Conservation (phyloP, 2,329 filamentous ascomycete genomes). For the Verticillium nonalfalfae region DNA sequence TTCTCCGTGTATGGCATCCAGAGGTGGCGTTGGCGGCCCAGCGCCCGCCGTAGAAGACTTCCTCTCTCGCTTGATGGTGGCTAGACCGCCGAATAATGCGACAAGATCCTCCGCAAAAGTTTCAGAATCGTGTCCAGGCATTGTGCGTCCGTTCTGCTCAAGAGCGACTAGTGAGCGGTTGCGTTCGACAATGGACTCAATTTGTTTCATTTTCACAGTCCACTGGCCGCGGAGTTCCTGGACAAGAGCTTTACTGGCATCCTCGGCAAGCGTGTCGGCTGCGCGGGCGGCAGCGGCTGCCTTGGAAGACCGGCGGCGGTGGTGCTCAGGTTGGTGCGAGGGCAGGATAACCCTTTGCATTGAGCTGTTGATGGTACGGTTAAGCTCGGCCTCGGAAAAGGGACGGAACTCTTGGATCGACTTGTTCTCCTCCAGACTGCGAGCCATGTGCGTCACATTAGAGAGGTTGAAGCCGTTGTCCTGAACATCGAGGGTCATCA, state of each 20-base stretch:
- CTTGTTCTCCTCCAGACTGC: constrained; percentile 33
- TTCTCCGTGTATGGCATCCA: constrained; percentile 2
- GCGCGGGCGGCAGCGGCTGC: constrained; percentile 5
- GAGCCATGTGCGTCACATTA: constrained; percentile 39
- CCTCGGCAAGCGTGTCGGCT: constrained; percentile 9
- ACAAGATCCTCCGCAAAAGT: constrained; percentile 4
- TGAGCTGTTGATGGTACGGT: constrained; percentile 22
- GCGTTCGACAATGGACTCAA: constrained; percentile 26
- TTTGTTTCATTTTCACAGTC: constrained; percentile 25
- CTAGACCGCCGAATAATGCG: constrained; percentile 23
- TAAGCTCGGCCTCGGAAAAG: constrained; percentile 29
- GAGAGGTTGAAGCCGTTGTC: constrained; percentile 49
- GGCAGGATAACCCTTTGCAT: constrained; percentile 9
- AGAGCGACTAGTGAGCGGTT: constrained; percentile 18
- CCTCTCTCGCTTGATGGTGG: constrained; percentile 5
- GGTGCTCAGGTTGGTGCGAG: constrained; percentile 1
- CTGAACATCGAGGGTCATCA: constrained; percentile 47
- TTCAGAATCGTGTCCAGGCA: constrained; percentile 5
- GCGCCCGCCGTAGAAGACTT: constrained; percentile 3
- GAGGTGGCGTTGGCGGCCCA: constrained; percentile 1
- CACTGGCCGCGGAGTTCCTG: constrained; percentile 32
- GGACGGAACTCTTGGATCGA: constrained; percentile 38
- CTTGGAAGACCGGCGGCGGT: constrained; percentile 1
- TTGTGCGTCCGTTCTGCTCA: constrained; percentile 5
- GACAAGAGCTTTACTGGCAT: constrained; percentile 22